Evolutionary conservation across 176 grass and related monocot genomes (phyloP).

Genomic region (Carex scoparia): DNA sequence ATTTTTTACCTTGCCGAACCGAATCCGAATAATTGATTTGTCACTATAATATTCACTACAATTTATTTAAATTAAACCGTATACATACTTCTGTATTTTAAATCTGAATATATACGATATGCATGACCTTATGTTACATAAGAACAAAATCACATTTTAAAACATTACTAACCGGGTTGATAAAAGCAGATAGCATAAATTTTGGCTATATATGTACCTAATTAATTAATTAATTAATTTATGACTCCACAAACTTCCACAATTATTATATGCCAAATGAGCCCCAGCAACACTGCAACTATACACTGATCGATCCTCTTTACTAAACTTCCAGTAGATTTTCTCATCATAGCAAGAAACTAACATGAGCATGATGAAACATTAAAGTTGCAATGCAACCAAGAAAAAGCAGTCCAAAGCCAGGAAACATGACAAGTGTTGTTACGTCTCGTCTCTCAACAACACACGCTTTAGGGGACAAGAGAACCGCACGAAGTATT

Average conservation of each 20-base stretch:
- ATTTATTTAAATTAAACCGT: no score
- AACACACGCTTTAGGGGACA: conserved; percentile 22
- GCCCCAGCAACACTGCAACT: background rate
- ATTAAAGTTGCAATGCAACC: background rate
- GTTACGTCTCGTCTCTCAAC: background rate
- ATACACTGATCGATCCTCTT: background rate
- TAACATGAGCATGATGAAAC: background rate
- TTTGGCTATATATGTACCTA: no score
- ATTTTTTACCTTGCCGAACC: no score
- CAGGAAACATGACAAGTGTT: conserved; percentile 30
- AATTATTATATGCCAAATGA: background rate
- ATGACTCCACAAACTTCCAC: background rate
- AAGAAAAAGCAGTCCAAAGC: conserved; percentile 6
- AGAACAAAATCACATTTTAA: no score
- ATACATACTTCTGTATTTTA: no score
- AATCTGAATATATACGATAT: no score
- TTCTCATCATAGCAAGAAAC: conserved; percentile 13
- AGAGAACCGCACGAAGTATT: conserved; percentile 1
- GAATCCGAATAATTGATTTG: no score
- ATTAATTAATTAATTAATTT: no score
- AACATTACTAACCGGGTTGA: no score
- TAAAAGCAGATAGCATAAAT: no score
- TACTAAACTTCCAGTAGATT: background rate
- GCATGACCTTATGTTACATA: no score
- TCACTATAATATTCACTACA: no score